Conservation (phyloP, 2,329 filamentous ascomycete species). For the Talaromyces sp. region DNA sequence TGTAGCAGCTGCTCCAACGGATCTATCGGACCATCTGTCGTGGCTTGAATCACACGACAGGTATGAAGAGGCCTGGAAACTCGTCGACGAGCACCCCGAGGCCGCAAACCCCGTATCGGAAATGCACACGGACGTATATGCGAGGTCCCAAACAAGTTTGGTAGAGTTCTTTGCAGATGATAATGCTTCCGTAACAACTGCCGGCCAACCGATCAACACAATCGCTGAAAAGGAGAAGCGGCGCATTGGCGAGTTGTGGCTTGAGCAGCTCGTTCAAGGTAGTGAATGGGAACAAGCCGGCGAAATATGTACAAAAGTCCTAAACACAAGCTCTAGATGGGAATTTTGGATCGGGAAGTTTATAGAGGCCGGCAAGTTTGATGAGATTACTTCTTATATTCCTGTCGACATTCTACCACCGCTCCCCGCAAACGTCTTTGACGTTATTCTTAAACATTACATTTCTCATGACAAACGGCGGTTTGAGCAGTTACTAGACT, state of each 20-base stretch:
- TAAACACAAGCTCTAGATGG: slow-evolving; percentile 77
- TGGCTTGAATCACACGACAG: slow-evolving; percentile 81
- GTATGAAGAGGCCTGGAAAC: slow-evolving; percentile 82
- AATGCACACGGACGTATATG: slow-evolving; percentile 26
- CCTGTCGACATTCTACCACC: slow-evolving; percentile 75
- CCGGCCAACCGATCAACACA: slow-evolving; percentile 56
- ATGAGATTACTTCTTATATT: slow-evolving; percentile 83
- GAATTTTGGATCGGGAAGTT: slow-evolving; percentile 96
- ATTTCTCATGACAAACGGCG: slow-evolving; percentile 70
- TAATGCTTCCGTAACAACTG: slow-evolving; percentile 57
- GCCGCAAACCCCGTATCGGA: slow-evolving; percentile 42
- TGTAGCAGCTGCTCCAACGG: slow-evolving; percentile 83
- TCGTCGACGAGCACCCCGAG: slow-evolving; percentile 84
- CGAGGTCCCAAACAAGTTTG: slow-evolving; percentile 42
- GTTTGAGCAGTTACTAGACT: slow-evolving; percentile 73
- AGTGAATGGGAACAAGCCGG: slow-evolving; percentile 75
- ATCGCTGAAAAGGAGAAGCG: slow-evolving; percentile 81
- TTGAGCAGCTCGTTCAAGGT: slow-evolving; percentile 74
- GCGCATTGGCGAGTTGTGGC: slow-evolving; percentile 87
- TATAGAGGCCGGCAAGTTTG: slow-evolving; percentile 76
- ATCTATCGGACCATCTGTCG: slow-evolving; percentile 74
- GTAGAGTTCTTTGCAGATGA: slow-evolving; percentile 72
- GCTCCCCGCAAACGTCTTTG: slow-evolving; percentile 77
- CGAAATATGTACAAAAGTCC: slow-evolving; percentile 73
- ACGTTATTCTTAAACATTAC: slow-evolving; percentile 85